These are phyloP conservation scores for Aspergillus olivimuriae DNA, from an alignment of 495 filamentous ascomycete species.

Conservation along the genomic window DNA sequence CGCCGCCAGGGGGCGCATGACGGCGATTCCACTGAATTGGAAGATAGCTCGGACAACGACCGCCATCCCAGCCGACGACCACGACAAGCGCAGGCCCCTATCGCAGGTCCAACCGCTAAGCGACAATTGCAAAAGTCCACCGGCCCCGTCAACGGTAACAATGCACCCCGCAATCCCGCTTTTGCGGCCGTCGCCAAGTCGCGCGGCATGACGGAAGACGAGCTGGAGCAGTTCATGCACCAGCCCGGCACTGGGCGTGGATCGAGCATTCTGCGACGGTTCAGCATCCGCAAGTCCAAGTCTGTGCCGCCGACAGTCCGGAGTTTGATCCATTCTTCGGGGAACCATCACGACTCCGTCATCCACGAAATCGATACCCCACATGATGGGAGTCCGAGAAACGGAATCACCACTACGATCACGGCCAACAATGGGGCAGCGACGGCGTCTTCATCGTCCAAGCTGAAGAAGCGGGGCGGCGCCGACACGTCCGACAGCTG, in stretches of 20 bases:
- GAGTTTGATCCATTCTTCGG: conserved; percentile 26
- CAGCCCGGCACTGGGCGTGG: conserved; percentile 31
- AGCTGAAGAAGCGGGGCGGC: conserved; percentile 24
- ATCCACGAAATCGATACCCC: conserved; percentile 10
- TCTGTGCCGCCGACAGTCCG: too few species aligned
- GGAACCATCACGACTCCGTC: conserved; percentile 21
- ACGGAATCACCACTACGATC: conserved; percentile 12
- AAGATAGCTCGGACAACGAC: conserved; percentile 52
- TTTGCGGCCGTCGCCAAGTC: conserved; percentile 35
- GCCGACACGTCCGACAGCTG: conserved; percentile 21
- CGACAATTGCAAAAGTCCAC: too few species aligned
- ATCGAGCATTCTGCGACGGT: conserved; percentile 32
- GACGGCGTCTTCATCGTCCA: conserved; percentile 17
- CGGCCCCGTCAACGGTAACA: conserved; percentile 9
- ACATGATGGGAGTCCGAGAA: conserved; percentile 14
- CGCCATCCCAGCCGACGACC: not conserved
- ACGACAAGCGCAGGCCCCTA: not conserved
- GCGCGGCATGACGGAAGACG: conserved; percentile 35
- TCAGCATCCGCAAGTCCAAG: conserved; percentile 35
- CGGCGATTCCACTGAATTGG: conserved; percentile 64
- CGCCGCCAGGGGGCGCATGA: conserved; percentile 42
- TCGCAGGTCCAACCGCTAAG: conserved; percentile 5
- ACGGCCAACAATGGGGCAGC: conserved; percentile 12
- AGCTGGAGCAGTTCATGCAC: conserved; percentile 34
- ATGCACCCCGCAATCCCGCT: conserved; percentile 22